Evolutionary conservation across 176 grass and related monocot species (phyloP), one percentile per base, ranked within the genome.

Genomic region (Pontederia paniculata): DNA sequence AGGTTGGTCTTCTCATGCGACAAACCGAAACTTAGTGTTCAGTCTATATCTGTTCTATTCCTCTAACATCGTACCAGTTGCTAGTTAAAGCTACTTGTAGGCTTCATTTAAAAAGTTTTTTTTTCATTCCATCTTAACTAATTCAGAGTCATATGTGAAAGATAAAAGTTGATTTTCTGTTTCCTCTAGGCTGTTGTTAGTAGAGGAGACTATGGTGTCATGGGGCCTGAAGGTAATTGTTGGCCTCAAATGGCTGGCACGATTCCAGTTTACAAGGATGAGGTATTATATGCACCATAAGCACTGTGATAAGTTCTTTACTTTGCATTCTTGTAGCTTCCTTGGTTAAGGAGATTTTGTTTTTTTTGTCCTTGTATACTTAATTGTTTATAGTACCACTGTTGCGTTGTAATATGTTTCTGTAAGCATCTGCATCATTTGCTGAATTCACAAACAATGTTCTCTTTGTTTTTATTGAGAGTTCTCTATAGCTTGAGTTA

Each of bases 171-270:
- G 50, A 61, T 45, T 59, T 8, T 12, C n/a, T 60, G 49, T 25
- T 63, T 71, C 17, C 9, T 78, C 42, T 68, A 86, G 75, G 88
- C 86, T 62, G 80, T 90, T 31, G 63, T 90, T 70, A 88, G 77
- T 69, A 70, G 77, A 54, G 75, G 72, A 13, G 11, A 81, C 10
- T 91, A 98, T 62, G 93, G 86, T 18, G 75, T 82, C 44, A 48
- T 60, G 0, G 83, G 28, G 9, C 80, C 71, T 71, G 57, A 44
- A 56, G 72, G 21, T 0, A 63, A 72, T 74, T 88, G 72, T 70
- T 98, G 83, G 86, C 86, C 93, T 70, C 93, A 88, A 54, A 91
- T 98, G 77, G 83, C 80, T 75, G 93, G 83, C 69, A 84, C 88
- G 86, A 72, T 91, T 23, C 93, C 93, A 58, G 49, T 63, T 69